These are phyloP conservation scores for Quercus phellos DNA, from an alignment of 331 rosid species.

Conservation along the genomic window DNA sequence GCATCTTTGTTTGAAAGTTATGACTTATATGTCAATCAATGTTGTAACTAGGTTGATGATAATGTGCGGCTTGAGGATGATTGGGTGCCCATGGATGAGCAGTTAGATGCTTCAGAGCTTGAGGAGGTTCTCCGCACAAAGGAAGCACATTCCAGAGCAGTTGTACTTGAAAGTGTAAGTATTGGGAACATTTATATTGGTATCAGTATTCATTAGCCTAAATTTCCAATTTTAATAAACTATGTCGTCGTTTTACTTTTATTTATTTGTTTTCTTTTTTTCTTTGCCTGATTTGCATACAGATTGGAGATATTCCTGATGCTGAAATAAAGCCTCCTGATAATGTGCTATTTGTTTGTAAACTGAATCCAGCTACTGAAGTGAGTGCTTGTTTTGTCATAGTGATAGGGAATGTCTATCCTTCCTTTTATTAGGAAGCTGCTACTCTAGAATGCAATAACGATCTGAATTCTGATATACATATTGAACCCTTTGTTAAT, in stretches of 20 bases:
- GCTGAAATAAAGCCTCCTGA: constrained; percentile 96
- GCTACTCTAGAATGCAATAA: background rate
- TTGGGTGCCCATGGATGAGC: constrained; percentile 95
- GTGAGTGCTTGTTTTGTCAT: constrained; percentile 33
- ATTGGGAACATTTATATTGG: background rate
- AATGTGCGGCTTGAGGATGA: constrained; percentile 95
- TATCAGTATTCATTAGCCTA: background rate
- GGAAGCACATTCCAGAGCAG: constrained; percentile 91
- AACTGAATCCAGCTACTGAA: constrained; percentile 93
- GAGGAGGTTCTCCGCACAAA: constrained; percentile 80
- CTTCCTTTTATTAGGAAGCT: background rate
- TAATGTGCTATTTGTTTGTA: constrained; percentile 85
- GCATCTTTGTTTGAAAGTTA: constrained; percentile 12
- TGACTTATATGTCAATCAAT: constrained; percentile 7
- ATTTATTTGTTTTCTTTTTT: constrained; percentile 11
- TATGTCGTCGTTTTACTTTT: background rate
- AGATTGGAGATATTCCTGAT: constrained; percentile 98
- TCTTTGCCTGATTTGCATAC: constrained; percentile 11
- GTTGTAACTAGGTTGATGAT: constrained; percentile 57
- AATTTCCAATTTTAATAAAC: background rate
- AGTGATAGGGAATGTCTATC: background rate
- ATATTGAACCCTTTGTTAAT: background rate
- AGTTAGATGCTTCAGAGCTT: constrained; percentile 66
- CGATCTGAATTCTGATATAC: background rate
- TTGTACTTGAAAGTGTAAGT: constrained; percentile 95